Base-by-base conservation (phyloP, 257 asterid genomes). In the Solanum chmielewskii region DNA sequence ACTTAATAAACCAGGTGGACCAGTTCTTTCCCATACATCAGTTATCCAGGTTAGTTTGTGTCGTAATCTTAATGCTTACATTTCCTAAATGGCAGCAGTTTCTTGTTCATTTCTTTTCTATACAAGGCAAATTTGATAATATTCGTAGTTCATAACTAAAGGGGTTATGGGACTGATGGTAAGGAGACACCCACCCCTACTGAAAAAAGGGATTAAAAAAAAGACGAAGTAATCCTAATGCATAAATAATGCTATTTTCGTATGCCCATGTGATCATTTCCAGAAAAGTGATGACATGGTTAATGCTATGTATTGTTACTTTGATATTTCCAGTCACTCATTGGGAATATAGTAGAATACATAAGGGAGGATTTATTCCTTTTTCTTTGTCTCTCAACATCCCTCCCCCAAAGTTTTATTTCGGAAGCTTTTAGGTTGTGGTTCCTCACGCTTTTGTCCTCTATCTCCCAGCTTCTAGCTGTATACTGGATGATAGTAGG, bases 1-100 rank as follows among this genome's bases (percentile, higher is more conserved):
- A 31, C 94, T 95, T 68, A 91, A 92, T 89, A 97, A 96, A 87
- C 98, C 98, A n/a, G 98, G 99, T 47, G 99, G 99, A 29, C 93
- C 97, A 14, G 95, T 95, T 88, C 94, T 97, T 25, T 96, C 94
- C 3, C 86, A 87, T 69, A 90, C 93, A 83, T 89, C 99, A 64
- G 91, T 91, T 68, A 92, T 91, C 93, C 98, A 96, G 98, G 96
- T 96, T 60, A 80, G 93, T 37, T 64, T 86, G 62, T 29, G 13
- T 49, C 90, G 84, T 59, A n/a, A 31, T 71, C 71, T 15, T 31
- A 1, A 64, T 62, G 76, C n/a, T 37, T 15, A 11, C 60, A 16
- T 49, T 0, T 49, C 27, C 39, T 84, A 25, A 59, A 6, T 56
- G 25, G 73, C 73, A 5, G 73, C 0, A 4, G 37, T 25, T 66